Evolutionary conservation across 2,329 filamentous ascomycete species (phyloP), one percentile per base, ranked within the genome.

Genomic region (Microcyclospora tardicrescens): DNA sequence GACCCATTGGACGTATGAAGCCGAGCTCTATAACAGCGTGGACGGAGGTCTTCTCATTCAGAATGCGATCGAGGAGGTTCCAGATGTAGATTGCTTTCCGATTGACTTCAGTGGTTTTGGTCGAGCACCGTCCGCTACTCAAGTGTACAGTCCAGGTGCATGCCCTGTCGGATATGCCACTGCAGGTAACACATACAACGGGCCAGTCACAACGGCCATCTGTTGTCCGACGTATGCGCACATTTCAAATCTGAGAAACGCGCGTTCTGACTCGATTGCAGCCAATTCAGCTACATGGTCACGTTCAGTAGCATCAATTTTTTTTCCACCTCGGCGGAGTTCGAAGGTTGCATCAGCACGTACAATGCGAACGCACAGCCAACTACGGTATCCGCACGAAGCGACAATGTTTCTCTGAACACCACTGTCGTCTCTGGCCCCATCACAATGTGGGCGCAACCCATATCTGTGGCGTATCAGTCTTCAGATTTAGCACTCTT

Each of bases 371-470:
- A 16, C 5, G n/a, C 31, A 10, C 35, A 39, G 15, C 31, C 37
- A 10, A 51, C 48, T 2, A 39, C 37, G 9, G 45, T 48, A 3
- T 34, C 31, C 16, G 39, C 28, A 12, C 39, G 47, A 27, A 35
- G 43, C 14, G 28, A 38, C 19, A 24, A 36, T 2, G 16, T 13
- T 14, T 30, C 42, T 15, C 28, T 43, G 24, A 32, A 46, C 43
- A 2, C 38, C 40, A 37, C 42, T 10, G 30, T 31, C 28, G 45
- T 56, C 33, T 33, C 34, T 1, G 53, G 52, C 2, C 49, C 51
- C 9, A 34, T 56, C 15, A 55, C 52, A 5, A 53, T 53, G 51
- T 55, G 50, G 51, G 52, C 51, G 12, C 49, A 53, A 33, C 47
- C 43, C 2, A 38, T 47, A 19, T 44, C 46, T 9, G 38, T 49